Conservation (phyloP, 116 monocot species). For the Zostera marina region DNA sequence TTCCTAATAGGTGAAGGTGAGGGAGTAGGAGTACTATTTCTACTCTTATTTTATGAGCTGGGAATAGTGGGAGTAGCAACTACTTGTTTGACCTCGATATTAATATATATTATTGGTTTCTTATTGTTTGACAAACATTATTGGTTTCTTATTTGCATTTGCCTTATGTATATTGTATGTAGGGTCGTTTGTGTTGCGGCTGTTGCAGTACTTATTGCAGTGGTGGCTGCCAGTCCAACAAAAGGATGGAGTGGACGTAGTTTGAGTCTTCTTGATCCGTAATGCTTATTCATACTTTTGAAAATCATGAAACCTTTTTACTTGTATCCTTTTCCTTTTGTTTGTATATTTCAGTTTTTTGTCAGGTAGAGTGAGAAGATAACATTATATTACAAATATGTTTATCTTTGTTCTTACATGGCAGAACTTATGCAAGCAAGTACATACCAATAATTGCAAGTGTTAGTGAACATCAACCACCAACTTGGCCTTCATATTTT, state of each 20-base stretch:
- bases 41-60: no score
- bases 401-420: constrained; percentile 1
- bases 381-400: neutral
- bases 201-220: constrained; percentile 63
- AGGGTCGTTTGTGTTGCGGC: constrained; percentile 41
- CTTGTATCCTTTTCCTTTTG: neutral
- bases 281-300: constrained; percentile 14
- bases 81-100: no score
- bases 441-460: constrained; percentile 98
- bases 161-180: neutral
- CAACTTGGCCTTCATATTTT: constrained; percentile 98
- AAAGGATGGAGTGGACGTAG: constrained; percentile 99
- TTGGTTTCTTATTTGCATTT: neutral
- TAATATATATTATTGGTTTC: no score
- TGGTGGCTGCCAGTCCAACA: constrained; percentile 94
- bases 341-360: neutral
- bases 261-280: constrained; percentile 99
- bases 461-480: constrained; percentile 98
- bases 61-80: no score
- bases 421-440: constrained; percentile 99
- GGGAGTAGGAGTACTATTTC: no score
- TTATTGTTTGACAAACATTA: neutral
- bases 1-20: no score
- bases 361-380: neutral
- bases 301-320: neutral